These are phyloP conservation scores for Boechera divaricarpa DNA, from an alignment of 345 rosid species.

Conservation along the genomic window DNA sequence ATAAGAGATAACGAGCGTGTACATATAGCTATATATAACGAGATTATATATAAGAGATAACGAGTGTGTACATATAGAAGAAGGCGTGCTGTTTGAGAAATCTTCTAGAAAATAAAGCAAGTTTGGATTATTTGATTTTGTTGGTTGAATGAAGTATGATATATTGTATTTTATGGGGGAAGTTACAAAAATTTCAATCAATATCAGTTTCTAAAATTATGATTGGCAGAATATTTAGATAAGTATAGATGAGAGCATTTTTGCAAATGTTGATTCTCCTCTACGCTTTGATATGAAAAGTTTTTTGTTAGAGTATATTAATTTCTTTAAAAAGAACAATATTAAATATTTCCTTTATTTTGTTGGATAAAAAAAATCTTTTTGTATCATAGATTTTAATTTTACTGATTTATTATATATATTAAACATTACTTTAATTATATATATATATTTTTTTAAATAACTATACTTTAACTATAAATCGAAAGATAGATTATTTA, in stretches of 20 bases:
- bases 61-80: background rate
- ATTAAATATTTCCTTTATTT: too few species aligned
- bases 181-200: background rate
- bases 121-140: background rate
- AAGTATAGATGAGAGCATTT: background rate
- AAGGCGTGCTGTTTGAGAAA: background rate
- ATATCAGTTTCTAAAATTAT: slow-evolving; percentile 6
- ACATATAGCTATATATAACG: background rate
- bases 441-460: too few species aligned
- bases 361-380: too few species aligned
- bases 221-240: background rate
- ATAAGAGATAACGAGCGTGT: background rate
- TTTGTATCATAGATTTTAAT: too few species aligned
- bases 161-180: background rate
- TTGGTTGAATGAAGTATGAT: background rate
- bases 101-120: slow-evolving; percentile 15
- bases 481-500: too few species aligned
- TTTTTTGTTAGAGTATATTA: too few species aligned
- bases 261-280: slow-evolving; percentile 12
- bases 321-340: too few species aligned
- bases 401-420: too few species aligned
- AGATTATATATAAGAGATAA: background rate
- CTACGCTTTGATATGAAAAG: too few species aligned
- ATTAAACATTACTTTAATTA: too few species aligned
- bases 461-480: too few species aligned